Base-by-base conservation (phyloP, 257 asterid genomes). In the Nicotiana knightiana region DNA sequence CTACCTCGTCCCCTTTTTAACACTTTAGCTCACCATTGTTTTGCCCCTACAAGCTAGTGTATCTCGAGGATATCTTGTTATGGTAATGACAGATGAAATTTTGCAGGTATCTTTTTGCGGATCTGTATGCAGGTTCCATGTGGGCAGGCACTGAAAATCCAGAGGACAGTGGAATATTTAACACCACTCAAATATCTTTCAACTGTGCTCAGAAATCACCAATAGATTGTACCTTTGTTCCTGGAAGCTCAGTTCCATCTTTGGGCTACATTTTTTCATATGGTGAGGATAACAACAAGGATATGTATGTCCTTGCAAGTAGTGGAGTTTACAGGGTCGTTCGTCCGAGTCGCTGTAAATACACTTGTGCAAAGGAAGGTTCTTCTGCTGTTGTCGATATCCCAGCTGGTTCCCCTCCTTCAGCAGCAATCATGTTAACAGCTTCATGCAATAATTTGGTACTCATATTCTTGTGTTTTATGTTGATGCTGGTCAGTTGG, bases 91-190 rank as follows among this genome's bases (percentile, higher is more conserved):
- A 7, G 46, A n/a, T 26, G 79, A 51, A 13, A 2, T 84, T 18
- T 46, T 85, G 86, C 91, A 94, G 98, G 88, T 95, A 93, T 81
- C 61, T 95, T 84, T 95, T 58, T 83, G 91, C 93, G 48, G 99
- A 93, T 90, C 93, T 95, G 21, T 95, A 93, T 78, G 97, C 87
- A 37, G 87, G 86, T 12, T 89, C 90, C 26, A 86, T 93, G 68
- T 95, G 98, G 99, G 87, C 93, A 15, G 98, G 94, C 21, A 80
- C 76, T 5, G 98, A 93, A 82, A 90, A 85, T 66, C 97, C 98
- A 18, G 70, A 86, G 53, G 48, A 86, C 87, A 90, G 98, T 82
- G 97, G 97, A 28, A 90, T 86, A 17, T 95, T 89, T 84, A 87
- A 86, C 17, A 84, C 92, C 18, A 81, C 80, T 85, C 81, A 81